These are phyloP conservation scores for Sclerotinia borealis DNA, from an alignment of 2,329 filamentous ascomycete species.

Conservation along the genomic window DNA sequence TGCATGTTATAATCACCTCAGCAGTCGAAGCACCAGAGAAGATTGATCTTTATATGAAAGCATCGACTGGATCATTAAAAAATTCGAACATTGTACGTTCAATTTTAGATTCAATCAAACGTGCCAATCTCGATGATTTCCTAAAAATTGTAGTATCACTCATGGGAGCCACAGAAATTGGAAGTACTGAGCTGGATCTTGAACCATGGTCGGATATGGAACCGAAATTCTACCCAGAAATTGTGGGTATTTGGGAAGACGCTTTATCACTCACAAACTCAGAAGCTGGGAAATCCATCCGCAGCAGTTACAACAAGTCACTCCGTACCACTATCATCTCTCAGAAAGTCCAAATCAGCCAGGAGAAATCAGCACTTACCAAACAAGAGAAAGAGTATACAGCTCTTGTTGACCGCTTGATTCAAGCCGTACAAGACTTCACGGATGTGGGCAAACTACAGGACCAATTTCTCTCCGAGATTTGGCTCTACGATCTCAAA, in stretches of 20 bases:
- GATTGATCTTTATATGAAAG: slow-evolving; percentile 54
- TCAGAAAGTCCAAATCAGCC: slow-evolving; percentile 74
- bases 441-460: slow-evolving; percentile 35
- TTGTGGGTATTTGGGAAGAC: slow-evolving; percentile 36
- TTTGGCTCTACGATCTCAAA: slow-evolving; percentile 69
- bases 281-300: slow-evolving; percentile 46
- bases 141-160: slow-evolving; percentile 40
- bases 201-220: slow-evolving; percentile 29
- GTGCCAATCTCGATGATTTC: slow-evolving; percentile 49
- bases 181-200: slow-evolving; percentile 23
- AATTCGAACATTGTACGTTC: slow-evolving; percentile 47
- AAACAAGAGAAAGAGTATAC: slow-evolving; percentile 68
- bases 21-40: slow-evolving; percentile 15
- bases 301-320: slow-evolving; percentile 68
- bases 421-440: slow-evolving; percentile 43
- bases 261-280: slow-evolving; percentile 41
- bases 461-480: slow-evolving; percentile 58
- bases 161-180: slow-evolving; percentile 27
- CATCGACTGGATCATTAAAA: slow-evolving; percentile 48
- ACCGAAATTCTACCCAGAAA: slow-evolving; percentile 18
- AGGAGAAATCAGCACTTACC: slow-evolving; percentile 64
- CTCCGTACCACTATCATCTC: slow-evolving; percentile 73
- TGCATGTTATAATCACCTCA: slow-evolving; percentile 41
- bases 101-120: slow-evolving; percentile 45
- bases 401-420: slow-evolving; percentile 52